Conservation (phyloP, 2,329 filamentous ascomycete genomes). For the Colletotrichum siamense region DNA sequence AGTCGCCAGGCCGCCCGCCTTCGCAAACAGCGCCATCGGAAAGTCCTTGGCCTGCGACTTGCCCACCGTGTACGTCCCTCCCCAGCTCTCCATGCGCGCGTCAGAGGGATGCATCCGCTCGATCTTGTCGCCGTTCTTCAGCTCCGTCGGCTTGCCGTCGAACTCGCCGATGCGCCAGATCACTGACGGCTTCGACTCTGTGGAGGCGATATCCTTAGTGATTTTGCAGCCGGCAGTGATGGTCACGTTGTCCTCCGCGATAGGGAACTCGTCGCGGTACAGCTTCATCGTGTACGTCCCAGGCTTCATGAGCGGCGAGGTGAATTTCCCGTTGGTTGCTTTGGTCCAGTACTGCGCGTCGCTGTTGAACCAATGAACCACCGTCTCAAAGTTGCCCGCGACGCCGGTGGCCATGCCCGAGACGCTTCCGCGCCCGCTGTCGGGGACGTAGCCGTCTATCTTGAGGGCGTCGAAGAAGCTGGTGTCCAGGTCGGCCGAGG, state of each 20-base stretch:
- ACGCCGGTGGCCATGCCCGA: conserved; percentile 59
- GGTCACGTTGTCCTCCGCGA: conserved; percentile 49
- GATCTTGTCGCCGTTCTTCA: conserved; percentile 64
- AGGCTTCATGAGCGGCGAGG: conserved; percentile 63
- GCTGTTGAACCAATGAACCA: conserved; percentile 63
- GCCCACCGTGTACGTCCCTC: conserved; percentile 57
- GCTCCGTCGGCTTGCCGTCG: conserved; percentile 60
- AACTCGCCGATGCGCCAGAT: conserved; percentile 63
- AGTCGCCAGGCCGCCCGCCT: conserved; percentile 49
- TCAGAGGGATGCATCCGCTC: conserved; percentile 64
- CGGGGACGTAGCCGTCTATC: conserved; percentile 57
- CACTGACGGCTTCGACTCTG: conserved; percentile 41
- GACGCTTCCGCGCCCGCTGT: conserved; percentile 55
- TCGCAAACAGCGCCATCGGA: conserved; percentile 63
- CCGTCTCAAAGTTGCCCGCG: conserved; percentile 49
- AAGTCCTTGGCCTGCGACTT: conserved; percentile 50
- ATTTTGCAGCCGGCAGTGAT: conserved; percentile 53
- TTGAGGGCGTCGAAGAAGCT: conserved; percentile 60
- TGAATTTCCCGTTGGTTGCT: conserved; percentile 52
- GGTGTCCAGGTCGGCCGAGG: conserved; percentile 49
- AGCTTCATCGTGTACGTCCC: conserved; percentile 66
- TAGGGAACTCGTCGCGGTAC: conserved; percentile 60
- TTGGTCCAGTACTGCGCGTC: conserved; percentile 64
- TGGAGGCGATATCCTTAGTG: conserved; percentile 52
- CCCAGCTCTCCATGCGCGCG: conserved; percentile 58